These are phyloP conservation scores for Solanum lycopersicoides DNA, from an alignment of 257 asterid species.

Conservation along the genomic window DNA sequence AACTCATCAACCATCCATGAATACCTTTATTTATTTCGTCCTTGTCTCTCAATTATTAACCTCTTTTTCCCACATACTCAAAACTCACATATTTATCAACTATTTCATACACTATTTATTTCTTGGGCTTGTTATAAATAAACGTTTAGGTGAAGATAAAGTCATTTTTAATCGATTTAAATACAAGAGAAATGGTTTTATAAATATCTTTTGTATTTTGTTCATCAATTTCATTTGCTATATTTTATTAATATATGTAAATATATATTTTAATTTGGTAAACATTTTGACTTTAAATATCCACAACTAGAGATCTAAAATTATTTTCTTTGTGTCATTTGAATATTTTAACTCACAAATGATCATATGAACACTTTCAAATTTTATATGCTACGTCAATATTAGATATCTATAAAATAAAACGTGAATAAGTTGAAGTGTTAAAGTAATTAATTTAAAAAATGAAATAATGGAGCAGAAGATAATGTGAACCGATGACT, in stretches of 20 bases:
- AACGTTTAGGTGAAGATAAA: neutral
- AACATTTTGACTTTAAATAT: too few species aligned
- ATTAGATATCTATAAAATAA: too few species aligned
- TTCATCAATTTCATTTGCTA: neutral
- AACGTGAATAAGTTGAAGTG: too few species aligned
- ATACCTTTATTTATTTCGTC: neutral
- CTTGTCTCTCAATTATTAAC: neutral
- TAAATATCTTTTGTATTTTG: neutral
- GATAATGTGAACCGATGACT: too few species aligned
- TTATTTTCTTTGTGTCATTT: too few species aligned
- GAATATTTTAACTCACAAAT: too few species aligned
- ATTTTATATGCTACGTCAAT: fast-evolving
- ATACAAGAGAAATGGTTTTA: neutral
- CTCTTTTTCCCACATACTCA: neutral
- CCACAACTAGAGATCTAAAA: too few species aligned
- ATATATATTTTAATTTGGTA: too few species aligned
- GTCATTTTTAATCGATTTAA: neutral
- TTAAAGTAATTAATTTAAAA: too few species aligned
- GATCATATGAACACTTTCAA: too few species aligned
- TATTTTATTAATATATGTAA: neutral
- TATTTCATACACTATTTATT: neutral
- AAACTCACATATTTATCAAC: neutral
- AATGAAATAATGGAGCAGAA: too few species aligned
- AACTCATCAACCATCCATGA: neutral
- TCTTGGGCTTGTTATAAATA: neutral